These are phyloP conservation scores for Trichoderma sp. DNA, from an alignment of 2,329 filamentous ascomycete genomes.

Conservation along the genomic window DNA sequence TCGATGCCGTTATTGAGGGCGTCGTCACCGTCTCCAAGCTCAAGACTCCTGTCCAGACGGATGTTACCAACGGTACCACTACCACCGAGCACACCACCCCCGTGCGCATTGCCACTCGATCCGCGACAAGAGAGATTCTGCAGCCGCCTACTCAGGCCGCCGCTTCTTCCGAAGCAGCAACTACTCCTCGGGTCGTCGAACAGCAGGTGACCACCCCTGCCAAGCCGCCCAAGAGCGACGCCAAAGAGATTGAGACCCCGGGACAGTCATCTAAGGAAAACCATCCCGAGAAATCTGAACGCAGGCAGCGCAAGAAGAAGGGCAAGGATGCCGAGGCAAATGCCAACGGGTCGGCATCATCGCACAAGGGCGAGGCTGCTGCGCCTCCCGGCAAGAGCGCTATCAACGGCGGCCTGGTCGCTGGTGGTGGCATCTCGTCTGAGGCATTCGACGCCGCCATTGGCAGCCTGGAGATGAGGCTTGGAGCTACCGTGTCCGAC, in stretches of 20 bases:
- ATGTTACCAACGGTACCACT: slow-evolving; percentile 36
- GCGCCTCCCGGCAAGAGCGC: slow-evolving; percentile 34
- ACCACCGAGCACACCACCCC: slow-evolving; percentile 40
- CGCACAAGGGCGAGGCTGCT: slow-evolving; percentile 37
- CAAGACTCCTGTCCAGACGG: slow-evolving; percentile 51
- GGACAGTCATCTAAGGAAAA: slow-evolving; percentile 43
- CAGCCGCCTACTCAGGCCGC: slow-evolving; percentile 27
- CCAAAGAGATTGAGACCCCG: slow-evolving; percentile 52
- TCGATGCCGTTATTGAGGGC: slow-evolving; percentile 74
- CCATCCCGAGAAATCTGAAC: slow-evolving; percentile 61
- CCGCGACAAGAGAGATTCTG: slow-evolving; percentile 41
- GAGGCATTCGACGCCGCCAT: slow-evolving; percentile 58
- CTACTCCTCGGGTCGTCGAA: slow-evolving; percentile 38
- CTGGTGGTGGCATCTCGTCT: slow-evolving; percentile 39
- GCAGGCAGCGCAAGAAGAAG: slow-evolving; percentile 69
- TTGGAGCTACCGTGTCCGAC: slow-evolving; percentile 52
- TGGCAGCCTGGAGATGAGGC: slow-evolving; percentile 53
- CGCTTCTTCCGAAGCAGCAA: slow-evolving; percentile 28
- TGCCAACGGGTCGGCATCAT: slow-evolving; percentile 42
- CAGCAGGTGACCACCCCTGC: slow-evolving; percentile 34
- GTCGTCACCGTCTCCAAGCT: slow-evolving; percentile 75
- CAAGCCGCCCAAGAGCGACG: slow-evolving; percentile 45
- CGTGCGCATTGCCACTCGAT: slow-evolving; percentile 40
- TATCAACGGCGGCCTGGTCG: slow-evolving; percentile 29
- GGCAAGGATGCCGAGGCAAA: slow-evolving; percentile 52